Evolutionary conservation across 495 filamentous ascomycete genomes (phyloP).

Genomic region (Lepraria neglecta): DNA sequence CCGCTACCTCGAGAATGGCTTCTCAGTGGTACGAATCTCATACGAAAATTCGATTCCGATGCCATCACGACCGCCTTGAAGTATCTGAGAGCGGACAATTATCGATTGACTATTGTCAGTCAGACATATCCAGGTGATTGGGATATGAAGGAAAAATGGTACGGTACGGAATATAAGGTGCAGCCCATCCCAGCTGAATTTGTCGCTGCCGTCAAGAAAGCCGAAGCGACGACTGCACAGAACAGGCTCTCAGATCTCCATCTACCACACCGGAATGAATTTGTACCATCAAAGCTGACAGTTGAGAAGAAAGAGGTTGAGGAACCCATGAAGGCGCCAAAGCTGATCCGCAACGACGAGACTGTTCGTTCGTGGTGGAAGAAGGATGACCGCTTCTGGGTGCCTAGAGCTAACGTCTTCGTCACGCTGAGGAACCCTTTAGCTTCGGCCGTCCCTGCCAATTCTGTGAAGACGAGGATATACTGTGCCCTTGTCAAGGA

Average conservation of each 20-base stretch:
- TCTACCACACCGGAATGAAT: conserved; percentile 90
- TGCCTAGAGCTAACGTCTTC: conserved; percentile 84
- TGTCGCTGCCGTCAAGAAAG: conserved; percentile 58
- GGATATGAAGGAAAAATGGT: conserved; percentile 92
- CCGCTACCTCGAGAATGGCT: conserved; percentile 79
- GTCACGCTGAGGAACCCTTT: conserved; percentile 75
- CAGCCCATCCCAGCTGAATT: conserved; percentile 78
- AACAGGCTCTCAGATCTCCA: conserved; percentile 66
- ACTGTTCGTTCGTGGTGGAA: conserved; percentile 90
- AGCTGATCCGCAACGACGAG: conserved; percentile 81
- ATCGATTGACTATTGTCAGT: conserved; percentile 72
- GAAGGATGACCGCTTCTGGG: conserved; percentile 98
- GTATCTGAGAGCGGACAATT: conserved; percentile 81
- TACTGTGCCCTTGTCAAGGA: conserved; percentile 87
- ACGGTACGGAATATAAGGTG: conserved; percentile 86
- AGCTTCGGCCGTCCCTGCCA: conserved; percentile 68
- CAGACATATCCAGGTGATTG: conserved; percentile 78
- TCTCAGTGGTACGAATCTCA: conserved; percentile 63
- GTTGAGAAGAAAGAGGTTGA: conserved; percentile 88
- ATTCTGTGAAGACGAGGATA: conserved; percentile 66
- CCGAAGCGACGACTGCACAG: conserved; percentile 49
- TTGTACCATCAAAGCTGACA: conserved; percentile 87
- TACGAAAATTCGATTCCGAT: conserved; percentile 72
- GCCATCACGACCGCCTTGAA: conserved; percentile 68
- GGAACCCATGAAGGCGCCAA: conserved; percentile 66